Conservation (phyloP, 768 basidiomycete genomes). For the Pisolithus sp. region DNA sequence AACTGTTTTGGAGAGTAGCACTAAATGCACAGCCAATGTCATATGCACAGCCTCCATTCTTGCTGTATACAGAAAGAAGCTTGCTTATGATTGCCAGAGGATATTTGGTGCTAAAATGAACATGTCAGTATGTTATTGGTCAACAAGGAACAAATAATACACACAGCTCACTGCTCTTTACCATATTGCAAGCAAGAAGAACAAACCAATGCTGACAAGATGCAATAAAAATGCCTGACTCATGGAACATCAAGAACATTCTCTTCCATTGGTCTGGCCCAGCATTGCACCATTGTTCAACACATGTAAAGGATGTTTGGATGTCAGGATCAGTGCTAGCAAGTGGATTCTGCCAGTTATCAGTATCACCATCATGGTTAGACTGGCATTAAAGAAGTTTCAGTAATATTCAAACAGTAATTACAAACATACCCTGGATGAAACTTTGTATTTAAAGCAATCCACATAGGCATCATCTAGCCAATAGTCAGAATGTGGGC, state of each 20-base stretch:
- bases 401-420: no score
- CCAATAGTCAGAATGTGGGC: background rate
- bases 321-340: no score
- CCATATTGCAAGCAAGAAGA: conserved; percentile 5
- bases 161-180: conserved; percentile 12
- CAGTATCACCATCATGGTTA: no score
- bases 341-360: no score
- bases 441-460: background rate
- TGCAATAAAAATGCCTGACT: background rate
- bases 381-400: no score
- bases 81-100: background rate
- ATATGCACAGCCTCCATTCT: background rate
- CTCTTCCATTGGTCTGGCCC: no score
- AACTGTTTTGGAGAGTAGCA: no score
- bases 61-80: background rate
- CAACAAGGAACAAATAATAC: background rate
- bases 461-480: background rate
- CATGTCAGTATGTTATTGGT: background rate
- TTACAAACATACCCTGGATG: background rate
- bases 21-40: no score
- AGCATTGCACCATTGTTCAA: no score
- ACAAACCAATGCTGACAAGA: conserved; percentile 6
- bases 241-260: no score
- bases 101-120: conserved; percentile 5
- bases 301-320: no score